Evolutionary conservation across 2,329 filamentous ascomycete genomes (phyloP).

Genomic region (Zasmidium angulare): DNA sequence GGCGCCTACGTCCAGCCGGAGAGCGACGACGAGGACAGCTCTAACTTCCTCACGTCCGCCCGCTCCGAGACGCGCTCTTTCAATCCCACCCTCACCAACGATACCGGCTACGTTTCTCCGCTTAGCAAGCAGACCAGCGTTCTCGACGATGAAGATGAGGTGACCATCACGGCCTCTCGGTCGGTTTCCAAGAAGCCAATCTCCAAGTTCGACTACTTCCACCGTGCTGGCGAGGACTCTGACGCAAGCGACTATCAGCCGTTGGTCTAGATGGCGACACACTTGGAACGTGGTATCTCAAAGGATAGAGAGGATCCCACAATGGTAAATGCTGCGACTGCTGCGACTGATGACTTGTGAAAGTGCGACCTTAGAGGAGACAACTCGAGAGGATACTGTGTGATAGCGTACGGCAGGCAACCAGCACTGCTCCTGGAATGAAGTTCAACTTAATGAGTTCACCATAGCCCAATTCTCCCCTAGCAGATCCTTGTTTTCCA

Average conservation of each 20-base stretch:
- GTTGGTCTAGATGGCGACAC: neutral
- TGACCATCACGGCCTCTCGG: neutral
- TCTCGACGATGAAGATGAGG: neutral
- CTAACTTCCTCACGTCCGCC: neutral
- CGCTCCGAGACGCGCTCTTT: neutral
- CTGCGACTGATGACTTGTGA: too few species aligned
- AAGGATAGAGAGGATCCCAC: too few species aligned
- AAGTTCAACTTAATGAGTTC: constrained; percentile 22
- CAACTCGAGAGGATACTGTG: too few species aligned
- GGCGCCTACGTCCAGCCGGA: constrained; percentile 8
- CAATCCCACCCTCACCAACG: neutral
- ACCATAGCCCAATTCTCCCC: constrained; percentile 38
- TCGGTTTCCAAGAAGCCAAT: neutral
- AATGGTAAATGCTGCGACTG: too few species aligned
- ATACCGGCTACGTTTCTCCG: neutral
- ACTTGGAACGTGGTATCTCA: too few species aligned
- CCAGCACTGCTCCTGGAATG: neutral
- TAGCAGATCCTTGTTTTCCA: constrained; percentile 38
- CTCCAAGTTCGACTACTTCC: neutral
- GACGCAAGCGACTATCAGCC: constrained; percentile 1
- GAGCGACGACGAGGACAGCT: constrained; percentile 5
- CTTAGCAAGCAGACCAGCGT: neutral
- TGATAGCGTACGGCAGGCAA: too few species aligned
- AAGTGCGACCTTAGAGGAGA: too few species aligned
- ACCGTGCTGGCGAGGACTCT: neutral